Evolutionary conservation across 1,139 yeast genomes (phyloP), one percentile per base, ranked within the genome.

Genomic region (Arxiozyma slooffiae): DNA sequence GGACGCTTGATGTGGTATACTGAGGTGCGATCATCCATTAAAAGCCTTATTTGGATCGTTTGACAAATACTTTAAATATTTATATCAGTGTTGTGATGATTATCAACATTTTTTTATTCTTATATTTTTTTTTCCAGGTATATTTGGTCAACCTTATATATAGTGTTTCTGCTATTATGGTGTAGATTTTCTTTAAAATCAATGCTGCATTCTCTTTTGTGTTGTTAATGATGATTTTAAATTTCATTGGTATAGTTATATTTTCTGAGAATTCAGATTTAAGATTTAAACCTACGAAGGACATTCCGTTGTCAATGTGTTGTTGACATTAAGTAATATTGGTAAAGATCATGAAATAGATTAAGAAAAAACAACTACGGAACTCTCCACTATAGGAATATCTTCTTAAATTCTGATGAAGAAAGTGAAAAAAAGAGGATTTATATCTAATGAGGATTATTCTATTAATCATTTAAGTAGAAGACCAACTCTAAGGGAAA

Each of bases 221-320:
- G 47, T 70, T 85, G 51, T 73, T 85, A 63, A 57, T 84, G 46
- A 66, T 81, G 70, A 80, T 83, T 57, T 72, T 85, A 54, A 77
- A 77, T 0, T 79, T 81, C 58, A 76, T 81, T 50, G 66, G 68
- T 14, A 69, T 80, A 61, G 79, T 85, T 36, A 56, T 83, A 1
- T 67, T 80, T 53, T 79, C 87, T 20, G 83, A 82, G 71, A 85
- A 85, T 63, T 94, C 94, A 34, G 95, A 85, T 69, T 81, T 87
- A 11, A 79, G 87, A 66, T 85, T 85, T 66, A 85, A 84, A 46
- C 92, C 92, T 18, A 90, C 90, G 7, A 81, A 74, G 58, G 95
- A 85, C 71, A 55, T 37, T 57, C 64, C 6, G 74, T 72, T 41
- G 74, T 78, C 22, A 80, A 79, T 51, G 94, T 85, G 67, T 49